Base-by-base conservation (phyloP, 768 basidiomycete species). In the Panus rudis region DNA sequence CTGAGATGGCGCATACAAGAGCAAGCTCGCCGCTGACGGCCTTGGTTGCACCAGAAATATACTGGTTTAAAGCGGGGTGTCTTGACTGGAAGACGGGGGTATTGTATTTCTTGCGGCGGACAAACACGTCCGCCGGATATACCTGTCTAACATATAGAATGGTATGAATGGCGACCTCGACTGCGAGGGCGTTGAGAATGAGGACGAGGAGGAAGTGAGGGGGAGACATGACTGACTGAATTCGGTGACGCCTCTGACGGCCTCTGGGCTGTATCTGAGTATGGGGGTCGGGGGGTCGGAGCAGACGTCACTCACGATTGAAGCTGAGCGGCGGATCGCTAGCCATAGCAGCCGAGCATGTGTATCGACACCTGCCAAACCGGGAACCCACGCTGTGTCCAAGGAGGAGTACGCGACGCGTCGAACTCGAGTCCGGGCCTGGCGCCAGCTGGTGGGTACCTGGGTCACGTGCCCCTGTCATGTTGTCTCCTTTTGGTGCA, bases 91-190 rank as follows among this genome's bases (percentile, higher is more conserved):
- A 97, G 8, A 94, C 90, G 0, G 90, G 86, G 0, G 84, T 84
- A 47, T 90, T 81, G 61, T 92, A 96, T 60, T 92, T 92, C 66
- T 85, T 86, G 44, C 88, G 74, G 31, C 91, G 75, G 28, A 85
- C 72, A 59, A 98, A 98, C 16, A 96, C 71, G 43, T 88, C 87
- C 32, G 83, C 70, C 0, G 93, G 94, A 55, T 97, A 98, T 39
- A 98, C 72, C 52, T 87, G 84, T 16, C 94, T 82, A 22, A 92
- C 79, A 56, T 89, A 96, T 4, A 98, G 75, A 48, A 98, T 90
- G 3, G 83, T 83, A 57, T 97, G 93, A 47, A 96, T 82, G 8
- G 89, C 88, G 23, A 93, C 87, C 58, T 98, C 94, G 52, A 98
- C 94, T 98, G 42, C 10, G 24, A 26, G 31, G 19, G 32, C 3